Evolutionary conservation across 805 yeast genomes (phyloP).

Genomic region (Hanseniaspora mollemarum): DNA sequence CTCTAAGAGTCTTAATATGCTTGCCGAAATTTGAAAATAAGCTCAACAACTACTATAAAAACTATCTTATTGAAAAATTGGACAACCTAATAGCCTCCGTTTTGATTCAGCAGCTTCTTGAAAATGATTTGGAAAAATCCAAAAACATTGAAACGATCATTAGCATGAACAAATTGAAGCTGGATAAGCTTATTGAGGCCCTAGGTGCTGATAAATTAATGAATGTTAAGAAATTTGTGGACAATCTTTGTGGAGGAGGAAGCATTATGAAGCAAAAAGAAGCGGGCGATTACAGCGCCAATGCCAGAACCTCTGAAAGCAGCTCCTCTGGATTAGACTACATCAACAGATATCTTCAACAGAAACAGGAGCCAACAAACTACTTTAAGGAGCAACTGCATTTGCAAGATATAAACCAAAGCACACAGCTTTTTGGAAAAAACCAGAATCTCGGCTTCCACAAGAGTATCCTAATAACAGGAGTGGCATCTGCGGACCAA

Average conservation of each 20-base stretch:
- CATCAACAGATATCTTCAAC: background rate
- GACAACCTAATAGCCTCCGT: slow-evolving; percentile 18
- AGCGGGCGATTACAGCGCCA: background rate
- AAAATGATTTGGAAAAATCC: background rate
- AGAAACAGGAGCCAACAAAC: background rate
- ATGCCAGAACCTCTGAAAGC: background rate
- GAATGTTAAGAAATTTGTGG: slow-evolving; percentile 4
- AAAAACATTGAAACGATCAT: slow-evolving; percentile 13
- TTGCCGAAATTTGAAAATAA: slow-evolving; percentile 28
- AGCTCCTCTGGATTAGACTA: background rate
- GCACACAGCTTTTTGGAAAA: background rate
- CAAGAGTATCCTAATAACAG: slow-evolving; percentile 12
- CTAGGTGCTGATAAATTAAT: slow-evolving; percentile 7
- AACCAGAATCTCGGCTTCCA: slow-evolving; percentile 3
- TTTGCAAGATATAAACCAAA: background rate
- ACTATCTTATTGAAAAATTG: slow-evolving; percentile 29
- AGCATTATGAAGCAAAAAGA: background rate
- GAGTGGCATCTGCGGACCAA: background rate
- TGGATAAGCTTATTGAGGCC: background rate
- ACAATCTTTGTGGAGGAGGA: slow-evolving; percentile 3
- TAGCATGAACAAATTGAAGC: slow-evolving; percentile 7
- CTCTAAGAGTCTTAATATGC: slow-evolving; percentile 25
- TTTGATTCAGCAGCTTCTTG: background rate
- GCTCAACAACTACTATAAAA: slow-evolving; percentile 30
- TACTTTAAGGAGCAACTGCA: background rate